Evolutionary conservation across 164 flowering plant species (phyloP).

Genomic region (Annona squamosa): DNA sequence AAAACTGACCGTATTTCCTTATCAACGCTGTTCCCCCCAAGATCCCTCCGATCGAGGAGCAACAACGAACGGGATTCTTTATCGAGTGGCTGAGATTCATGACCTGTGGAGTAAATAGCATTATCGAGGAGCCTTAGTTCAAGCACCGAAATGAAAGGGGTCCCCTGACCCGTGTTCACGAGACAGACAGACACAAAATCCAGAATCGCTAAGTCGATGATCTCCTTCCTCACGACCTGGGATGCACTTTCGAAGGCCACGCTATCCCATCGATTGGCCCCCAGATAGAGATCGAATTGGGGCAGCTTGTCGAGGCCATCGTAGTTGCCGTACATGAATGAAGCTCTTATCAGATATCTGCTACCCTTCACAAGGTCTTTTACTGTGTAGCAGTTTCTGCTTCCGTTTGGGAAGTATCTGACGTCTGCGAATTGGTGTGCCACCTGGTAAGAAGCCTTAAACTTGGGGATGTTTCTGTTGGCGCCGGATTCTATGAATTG

Average conservation of each 20-base stretch:
- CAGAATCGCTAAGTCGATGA: constrained; percentile 12
- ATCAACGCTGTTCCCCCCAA: constrained; percentile 10
- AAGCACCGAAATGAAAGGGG: constrained; percentile 38
- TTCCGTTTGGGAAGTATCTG: constrained; percentile 7
- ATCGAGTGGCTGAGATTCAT: not conserved
- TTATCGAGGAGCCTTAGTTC: constrained; percentile 26
- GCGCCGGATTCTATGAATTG: constrained; percentile 4
- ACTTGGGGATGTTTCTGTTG: not conserved
- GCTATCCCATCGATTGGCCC: constrained; percentile 25
- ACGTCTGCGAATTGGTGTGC: not conserved
- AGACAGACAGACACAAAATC: constrained; percentile 30
- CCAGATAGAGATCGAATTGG: constrained; percentile 34
- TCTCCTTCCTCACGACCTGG: constrained; percentile 13
- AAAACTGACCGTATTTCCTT: constrained; percentile 6
- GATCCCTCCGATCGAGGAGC: constrained; percentile 16
- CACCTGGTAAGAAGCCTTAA: not conserved
- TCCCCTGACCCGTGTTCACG: constrained; percentile 26
- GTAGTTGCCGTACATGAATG: constrained; percentile 13
- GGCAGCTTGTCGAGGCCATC: constrained; percentile 24
- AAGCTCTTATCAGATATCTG: constrained; percentile 6
- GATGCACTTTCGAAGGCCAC: constrained; percentile 14
- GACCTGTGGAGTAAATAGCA: constrained; percentile 12
- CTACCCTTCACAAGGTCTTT: not conserved
- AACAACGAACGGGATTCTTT: constrained; percentile 15
- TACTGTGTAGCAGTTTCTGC: constrained; percentile 6